Evolutionary conservation across 2,329 filamentous ascomycete species (phyloP), one percentile per base, ranked within the genome.

Genomic region (Tolypocladium paradoxum): DNA sequence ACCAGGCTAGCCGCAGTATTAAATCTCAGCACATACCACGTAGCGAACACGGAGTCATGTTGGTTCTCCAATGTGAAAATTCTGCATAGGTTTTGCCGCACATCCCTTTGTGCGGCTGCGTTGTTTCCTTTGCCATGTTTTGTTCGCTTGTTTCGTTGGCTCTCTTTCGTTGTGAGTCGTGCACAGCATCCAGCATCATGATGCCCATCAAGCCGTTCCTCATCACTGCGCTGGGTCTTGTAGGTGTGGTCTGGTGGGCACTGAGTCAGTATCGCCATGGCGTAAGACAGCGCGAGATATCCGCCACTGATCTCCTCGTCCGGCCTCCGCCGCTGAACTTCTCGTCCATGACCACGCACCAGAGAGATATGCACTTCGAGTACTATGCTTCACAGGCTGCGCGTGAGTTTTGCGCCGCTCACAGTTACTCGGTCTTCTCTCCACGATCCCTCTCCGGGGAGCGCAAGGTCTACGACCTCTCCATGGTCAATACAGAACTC

Each of bases 401-500:
- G n/a, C 60, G 48, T 20, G 56, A 61, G 2, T 62, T 68, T 27
- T 70, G 68, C 57, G 56, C 56, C 4, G 58, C 66, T 11, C 68
- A 69, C 37, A 65, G 65, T 24, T 70, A 67, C 53, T 53, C 60
- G 3, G 57, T 64, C 53, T 68, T 68, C 37, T 49, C 54, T 18
- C 63, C 67, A 2, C 48, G 40, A 36, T 53, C 61, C 27, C 45
- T 50, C 6, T 54, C 58, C 6, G 60, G 61, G 37, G 59, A 62
- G 50, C 66, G 65, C 58, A 69, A 66, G 53, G 57, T 69, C 31
- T 69, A 68, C 55, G 83, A 86, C 62, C 70, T 86, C 2, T 72
- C 83, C 60, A 76, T 84, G 72, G 67, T 85, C 59, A 83, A 82
- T 58, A 77, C 73, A 3, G 83, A 85, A 66, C 71, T 85, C 14